Evolutionary conservation across 371 early-diverging fungal species (phyloP), one percentile per base, ranked within the genome.

Genomic region (Mortierella polycephala): DNA sequence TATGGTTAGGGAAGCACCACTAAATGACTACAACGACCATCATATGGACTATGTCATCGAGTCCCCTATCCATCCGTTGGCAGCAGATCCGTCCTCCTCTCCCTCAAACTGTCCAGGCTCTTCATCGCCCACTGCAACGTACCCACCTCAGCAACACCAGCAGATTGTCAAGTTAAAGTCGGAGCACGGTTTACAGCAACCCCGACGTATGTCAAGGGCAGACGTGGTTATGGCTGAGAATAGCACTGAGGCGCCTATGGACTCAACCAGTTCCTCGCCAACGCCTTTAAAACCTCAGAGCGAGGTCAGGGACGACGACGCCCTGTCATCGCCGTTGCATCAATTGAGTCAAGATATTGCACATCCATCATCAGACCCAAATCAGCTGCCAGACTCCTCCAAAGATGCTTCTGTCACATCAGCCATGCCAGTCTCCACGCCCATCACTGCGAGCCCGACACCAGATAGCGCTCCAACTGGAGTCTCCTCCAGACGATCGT

Each of bases 61-160:
- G 12, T 42, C 52, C 20, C 65, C 71, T 51, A 46, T 65, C 45
- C 71, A 71, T 41, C 66, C 66, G 0, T 46, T 61, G 16, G 57
- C 69, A 7, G 37, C 72, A 13, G 57, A 37, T 9, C 66, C 72
- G 13, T 40, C 59, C 7, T 42, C 64, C 11, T 49, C 74, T 11
- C 45, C 41, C 12, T 23, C 47, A 23, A 54, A 39, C 7, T 16
- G 18, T 13, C 50, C 61, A 5, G 46, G 60, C 13, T 10, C 51
- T 11, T 51, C 14, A 2, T 52, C 57, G 5, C 60, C 64, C 14
- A 59, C 55, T 30, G 37, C 60, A n/a, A 57, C 45, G 10, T 57
- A 46, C 23, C 67, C 59, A 44, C 67, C 67, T 2, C 73, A 73
- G 21, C 74, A 73, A n/a, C 67, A 56, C 14, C 67, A 73, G 20